A percentile compares a stretch with the other conserved stretches of the same genome.
Conservation (phyloP, 2,329 filamentous ascomycete genomes). For the Ceratocystis ficicola region DNA sequence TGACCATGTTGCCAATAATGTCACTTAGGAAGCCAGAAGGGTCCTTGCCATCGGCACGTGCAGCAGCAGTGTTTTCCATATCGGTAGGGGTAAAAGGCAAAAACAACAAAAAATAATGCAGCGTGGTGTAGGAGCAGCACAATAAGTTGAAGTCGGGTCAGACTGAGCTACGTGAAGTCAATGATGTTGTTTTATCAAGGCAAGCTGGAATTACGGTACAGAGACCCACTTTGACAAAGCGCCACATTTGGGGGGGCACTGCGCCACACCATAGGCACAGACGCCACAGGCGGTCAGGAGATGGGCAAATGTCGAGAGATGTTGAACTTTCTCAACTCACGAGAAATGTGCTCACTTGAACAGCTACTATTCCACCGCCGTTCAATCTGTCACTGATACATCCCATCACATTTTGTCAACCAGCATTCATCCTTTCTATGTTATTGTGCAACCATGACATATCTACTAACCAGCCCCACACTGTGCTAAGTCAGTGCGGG, state of each 20-base stretch:
- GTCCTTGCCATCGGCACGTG: constrained; percentile 66
- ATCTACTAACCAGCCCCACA: not conserved
- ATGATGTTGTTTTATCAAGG: not conserved
- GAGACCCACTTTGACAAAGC: constrained; percentile 6
- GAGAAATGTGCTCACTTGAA: no score
- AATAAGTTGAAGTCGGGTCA: not conserved
- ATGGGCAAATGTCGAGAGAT: not conserved
- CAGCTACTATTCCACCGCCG: not conserved
- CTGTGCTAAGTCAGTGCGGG: constrained; percentile 1
- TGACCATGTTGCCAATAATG: constrained; percentile 87
- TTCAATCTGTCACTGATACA: not conserved
- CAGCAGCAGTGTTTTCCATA: constrained; percentile 62
- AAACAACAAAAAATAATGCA: not conserved
- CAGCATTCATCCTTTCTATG: not conserved
- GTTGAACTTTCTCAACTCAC: not conserved
- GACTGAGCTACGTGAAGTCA: not conserved
- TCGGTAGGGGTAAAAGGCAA: not conserved
- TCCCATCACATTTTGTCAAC: not conserved
- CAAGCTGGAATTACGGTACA: not conserved
- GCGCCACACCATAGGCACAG: not conserved
- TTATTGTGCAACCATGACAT: not conserved
- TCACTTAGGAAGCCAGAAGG: constrained; percentile 86
- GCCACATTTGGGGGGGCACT: not conserved
- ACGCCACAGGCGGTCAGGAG: not conserved
- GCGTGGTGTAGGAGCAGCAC: not conserved